These are phyloP conservation scores for Calonectria hongkongensis DNA, from an alignment of 2,329 filamentous ascomycete genomes.

Conservation along the genomic window DNA sequence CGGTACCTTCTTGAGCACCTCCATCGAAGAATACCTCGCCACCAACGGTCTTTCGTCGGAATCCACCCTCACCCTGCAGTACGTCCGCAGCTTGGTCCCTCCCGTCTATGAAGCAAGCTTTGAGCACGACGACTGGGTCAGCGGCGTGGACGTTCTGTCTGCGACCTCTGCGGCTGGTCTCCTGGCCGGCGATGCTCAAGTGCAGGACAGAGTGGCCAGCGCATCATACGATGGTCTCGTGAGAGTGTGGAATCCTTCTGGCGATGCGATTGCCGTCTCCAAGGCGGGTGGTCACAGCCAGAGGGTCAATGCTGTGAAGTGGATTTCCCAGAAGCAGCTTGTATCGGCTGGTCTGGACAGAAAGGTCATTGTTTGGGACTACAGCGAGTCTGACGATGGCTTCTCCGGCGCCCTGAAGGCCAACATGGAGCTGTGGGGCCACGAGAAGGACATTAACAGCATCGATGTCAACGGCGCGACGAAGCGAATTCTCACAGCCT, in stretches of 20 bases:
- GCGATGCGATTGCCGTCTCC: slow-evolving; percentile 88
- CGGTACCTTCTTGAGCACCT: slow-evolving; percentile 91
- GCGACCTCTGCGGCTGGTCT: slow-evolving; percentile 76
- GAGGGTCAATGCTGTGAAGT: slow-evolving; percentile 88
- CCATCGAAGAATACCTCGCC: slow-evolving; percentile 92
- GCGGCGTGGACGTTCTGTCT: slow-evolving; percentile 88
- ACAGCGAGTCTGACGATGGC: slow-evolving; percentile 78
- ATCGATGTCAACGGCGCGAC: slow-evolving; percentile 84
- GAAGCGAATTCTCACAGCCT: slow-evolving; percentile 88
- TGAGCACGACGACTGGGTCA: slow-evolving; percentile 98
- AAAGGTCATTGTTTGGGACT: slow-evolving; percentile 93
- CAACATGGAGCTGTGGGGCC: slow-evolving; percentile 88
- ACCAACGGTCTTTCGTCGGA: slow-evolving; percentile 92
- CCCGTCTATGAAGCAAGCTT: slow-evolving; percentile 93
- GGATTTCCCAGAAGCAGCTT: slow-evolving; percentile 85
- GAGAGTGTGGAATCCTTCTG: slow-evolving; percentile 91
- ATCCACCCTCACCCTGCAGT: slow-evolving; percentile 90
- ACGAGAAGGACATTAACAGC: slow-evolving; percentile 83
- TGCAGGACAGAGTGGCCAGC: slow-evolving; percentile 82
- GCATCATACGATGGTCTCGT: slow-evolving; percentile 93
- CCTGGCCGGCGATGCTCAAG: slow-evolving; percentile 58
- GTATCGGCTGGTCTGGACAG: slow-evolving; percentile 90
- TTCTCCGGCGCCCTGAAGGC: slow-evolving; percentile 80
- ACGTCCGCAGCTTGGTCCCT: slow-evolving; percentile 92
- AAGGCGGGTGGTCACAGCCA: slow-evolving; percentile 83